Evolutionary conservation across 140 eudicot genomes (phyloP).

Genomic region (Cichorium intybus): DNA sequence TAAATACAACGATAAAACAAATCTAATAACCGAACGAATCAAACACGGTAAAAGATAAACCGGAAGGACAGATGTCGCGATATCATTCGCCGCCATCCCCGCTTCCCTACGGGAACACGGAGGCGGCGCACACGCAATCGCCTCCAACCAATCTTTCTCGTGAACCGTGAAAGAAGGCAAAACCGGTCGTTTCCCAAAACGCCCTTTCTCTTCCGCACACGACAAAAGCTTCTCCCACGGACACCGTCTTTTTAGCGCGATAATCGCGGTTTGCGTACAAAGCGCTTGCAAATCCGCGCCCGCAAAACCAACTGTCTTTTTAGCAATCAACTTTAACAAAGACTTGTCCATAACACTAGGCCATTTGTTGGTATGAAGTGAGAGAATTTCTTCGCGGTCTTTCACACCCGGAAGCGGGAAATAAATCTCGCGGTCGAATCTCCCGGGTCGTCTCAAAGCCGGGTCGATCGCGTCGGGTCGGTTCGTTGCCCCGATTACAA

Average conservation of each 20-base stretch:
- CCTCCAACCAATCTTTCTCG: conserved; percentile 93
- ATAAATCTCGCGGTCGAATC: conserved; percentile 92
- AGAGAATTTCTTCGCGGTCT: conserved; percentile 88
- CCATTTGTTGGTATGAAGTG: conserved; percentile 91
- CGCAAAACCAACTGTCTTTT: conserved; percentile 84
- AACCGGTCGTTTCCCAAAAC: conserved; percentile 45
- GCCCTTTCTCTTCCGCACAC: conserved; percentile 56
- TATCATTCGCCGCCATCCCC: conserved; percentile 83
- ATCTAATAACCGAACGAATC: conserved; percentile 56
- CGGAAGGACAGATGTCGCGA: conserved; percentile 62
- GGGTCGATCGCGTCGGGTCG: conserved; percentile 98
- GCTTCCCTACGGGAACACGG: conserved; percentile 93
- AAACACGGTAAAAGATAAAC: conserved; percentile 69
- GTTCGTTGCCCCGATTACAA: conserved; percentile 97
- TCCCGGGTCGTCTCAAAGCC: conserved; percentile 95
- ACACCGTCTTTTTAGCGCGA: conserved; percentile 70
- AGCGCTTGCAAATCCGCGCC: conserved; percentile 99
- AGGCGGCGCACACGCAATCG: conserved; percentile 82
- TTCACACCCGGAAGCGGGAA: conserved; percentile 76
- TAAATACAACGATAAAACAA: conserved; percentile 59
- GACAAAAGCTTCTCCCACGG: conserved; percentile 63
- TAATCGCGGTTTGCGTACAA: conserved; percentile 92
- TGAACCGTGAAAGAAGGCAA: conserved; percentile 69
- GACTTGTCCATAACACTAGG: conserved; percentile 74
- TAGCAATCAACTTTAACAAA: conserved; percentile 63